Base-by-base conservation (phyloP, 2,329 filamentous ascomycete genomes). In the Plenodomus lindquistii region DNA sequence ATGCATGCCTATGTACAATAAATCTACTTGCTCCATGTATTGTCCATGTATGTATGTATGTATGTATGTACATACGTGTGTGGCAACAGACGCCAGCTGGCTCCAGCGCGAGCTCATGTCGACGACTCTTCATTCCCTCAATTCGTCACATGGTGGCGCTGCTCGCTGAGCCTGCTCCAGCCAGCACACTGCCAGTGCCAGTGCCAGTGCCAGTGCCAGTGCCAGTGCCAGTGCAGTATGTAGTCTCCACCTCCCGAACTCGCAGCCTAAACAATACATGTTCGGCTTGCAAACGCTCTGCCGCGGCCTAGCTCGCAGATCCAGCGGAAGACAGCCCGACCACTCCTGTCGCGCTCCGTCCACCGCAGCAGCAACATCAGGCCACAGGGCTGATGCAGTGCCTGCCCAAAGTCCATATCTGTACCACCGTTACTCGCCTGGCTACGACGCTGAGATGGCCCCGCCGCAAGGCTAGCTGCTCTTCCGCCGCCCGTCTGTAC, bases 251-350 rank as follows among this genome's bases (percentile, higher is more conserved):
- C 8, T 13, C 13, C 16, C 35, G 11, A n/a, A 31, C 27, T 8
- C 6, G 9, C 27, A 31, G 16, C 35, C 35, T 46, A 44, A 58
- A 54, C 51, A 64, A 63, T n/a, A n/a, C n/a, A n/a, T 66, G 63
- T 40, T 63, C 64, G 59, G 59, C 49, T 46, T 44, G 37, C 50
- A 57, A 59, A 61, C 59, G 59, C 57, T 54, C 52, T 60, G 52
- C 58, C 55, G 42, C 50, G 31, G 40, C 40, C 49, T 52, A 58
- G 52, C 52, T 46, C 40, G 57, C 55, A 60, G 61, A 65, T 65
- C 61, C 55, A 52, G 44, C 63, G 64, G 66, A 66, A 56, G 43
- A 54, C 42, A 49, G 54, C 47, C 62, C 62, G 55, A 53, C 60
- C 58, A 60, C 52, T 63, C 48, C 48, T 58, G 61, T 66, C 59